These are phyloP conservation scores for Globisporangium ultimum DNA, from an alignment of 352 stramenopile genomes.

Conservation along the genomic window DNA sequence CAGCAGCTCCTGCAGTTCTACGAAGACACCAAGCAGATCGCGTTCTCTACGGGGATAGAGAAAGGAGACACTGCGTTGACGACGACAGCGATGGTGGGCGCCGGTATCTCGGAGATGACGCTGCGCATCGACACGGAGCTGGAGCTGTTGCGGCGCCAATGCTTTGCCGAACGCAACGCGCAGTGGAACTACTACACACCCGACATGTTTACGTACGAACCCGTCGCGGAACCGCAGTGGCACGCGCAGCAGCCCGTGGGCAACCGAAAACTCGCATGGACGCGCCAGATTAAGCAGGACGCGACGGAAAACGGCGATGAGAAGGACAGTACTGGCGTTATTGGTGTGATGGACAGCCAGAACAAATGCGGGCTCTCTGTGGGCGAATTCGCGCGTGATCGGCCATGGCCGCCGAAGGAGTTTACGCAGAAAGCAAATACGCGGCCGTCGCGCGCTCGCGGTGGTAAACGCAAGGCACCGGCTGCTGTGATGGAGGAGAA, in stretches of 20 bases:
- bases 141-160: slow-evolving; percentile 64
- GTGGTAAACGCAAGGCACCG: slow-evolving; percentile 62
- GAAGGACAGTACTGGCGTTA: background rate
- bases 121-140: slow-evolving; percentile 76
- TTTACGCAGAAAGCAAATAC: slow-evolving; percentile 56
- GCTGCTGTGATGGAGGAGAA: slow-evolving; percentile 44
- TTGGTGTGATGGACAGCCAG: slow-evolving; percentile 8
- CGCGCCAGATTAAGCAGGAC: slow-evolving; percentile 30
- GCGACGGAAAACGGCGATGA: slow-evolving; percentile 16
- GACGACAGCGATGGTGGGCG: slow-evolving; percentile 12
- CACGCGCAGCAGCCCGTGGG: slow-evolving; percentile 28
- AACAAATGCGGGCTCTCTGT: slow-evolving; percentile 17
- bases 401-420: slow-evolving; percentile 70
- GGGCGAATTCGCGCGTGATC: slow-evolving; percentile 48
- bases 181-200: slow-evolving; percentile 53
- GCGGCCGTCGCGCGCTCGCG: slow-evolving; percentile 37
- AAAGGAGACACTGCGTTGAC: background rate
- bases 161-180: slow-evolving; percentile 74
- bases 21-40: slow-evolving; percentile 27
- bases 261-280: slow-evolving; percentile 34
- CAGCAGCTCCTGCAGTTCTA: slow-evolving; percentile 40
- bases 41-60: background rate
- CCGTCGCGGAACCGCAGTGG: slow-evolving; percentile 26
- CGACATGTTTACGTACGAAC: slow-evolving; percentile 41
- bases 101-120: slow-evolving; percentile 44